These are phyloP conservation scores for Saccharomyces kudriavzevii DNA, from an alignment of 805 yeast genomes.

Conservation along the genomic window DNA sequence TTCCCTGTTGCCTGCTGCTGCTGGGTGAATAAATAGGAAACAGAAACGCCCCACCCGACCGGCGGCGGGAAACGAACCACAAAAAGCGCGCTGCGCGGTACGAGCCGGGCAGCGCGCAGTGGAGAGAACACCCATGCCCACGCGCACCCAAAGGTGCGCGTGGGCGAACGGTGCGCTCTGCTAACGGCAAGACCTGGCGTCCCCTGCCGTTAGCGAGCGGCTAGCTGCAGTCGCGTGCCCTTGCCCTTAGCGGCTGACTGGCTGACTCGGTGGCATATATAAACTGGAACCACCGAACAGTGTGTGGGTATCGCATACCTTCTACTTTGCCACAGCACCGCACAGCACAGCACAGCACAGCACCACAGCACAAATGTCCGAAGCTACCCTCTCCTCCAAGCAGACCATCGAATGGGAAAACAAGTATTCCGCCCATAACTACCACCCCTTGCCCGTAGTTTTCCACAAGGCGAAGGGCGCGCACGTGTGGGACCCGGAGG, in stretches of 20 bases:
- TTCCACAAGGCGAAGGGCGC: slow-evolving; percentile 83
- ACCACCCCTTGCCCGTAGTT: slow-evolving; percentile 94
- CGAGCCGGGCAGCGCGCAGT: background rate
- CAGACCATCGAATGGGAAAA: slow-evolving; percentile 63
- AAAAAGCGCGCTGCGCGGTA: background rate
- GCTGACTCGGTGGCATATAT: background rate
- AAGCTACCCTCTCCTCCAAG: slow-evolving; percentile 49
- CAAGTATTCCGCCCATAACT: slow-evolving; percentile 89
- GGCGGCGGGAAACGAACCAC: background rate
- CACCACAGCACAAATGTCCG: slow-evolving; percentile 10
- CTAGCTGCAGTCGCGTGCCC: background rate
- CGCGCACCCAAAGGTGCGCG: background rate
- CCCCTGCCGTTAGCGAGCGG: background rate
- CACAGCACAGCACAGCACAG: background rate
- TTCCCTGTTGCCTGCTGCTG: background rate
- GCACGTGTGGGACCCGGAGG: slow-evolving; percentile 97
- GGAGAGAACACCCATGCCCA: background rate
- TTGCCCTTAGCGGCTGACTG: background rate
- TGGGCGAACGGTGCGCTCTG: background rate
- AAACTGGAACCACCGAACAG: background rate
- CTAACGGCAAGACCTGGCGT: background rate
- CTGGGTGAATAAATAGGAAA: background rate
- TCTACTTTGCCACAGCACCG: background rate
- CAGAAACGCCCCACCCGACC: background rate
- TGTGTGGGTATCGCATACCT: background rate